phyloP scores from a whole-genome alignment of 805 yeast genomes.

The Saccharomycopsis fodiens region DNA sequence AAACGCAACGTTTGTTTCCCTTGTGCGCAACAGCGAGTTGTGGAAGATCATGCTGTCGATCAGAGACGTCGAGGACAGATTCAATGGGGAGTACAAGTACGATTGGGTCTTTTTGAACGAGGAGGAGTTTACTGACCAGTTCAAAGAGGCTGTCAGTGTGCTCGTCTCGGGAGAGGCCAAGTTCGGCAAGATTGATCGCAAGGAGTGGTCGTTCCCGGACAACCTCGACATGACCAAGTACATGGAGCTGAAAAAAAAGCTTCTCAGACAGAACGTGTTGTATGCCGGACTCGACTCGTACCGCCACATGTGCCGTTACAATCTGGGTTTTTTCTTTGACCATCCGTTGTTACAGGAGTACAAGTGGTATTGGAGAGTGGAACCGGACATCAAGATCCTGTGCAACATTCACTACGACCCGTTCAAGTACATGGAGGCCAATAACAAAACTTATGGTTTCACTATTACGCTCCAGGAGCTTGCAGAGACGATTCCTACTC shows the following conservation, averaged over 20 bases:
- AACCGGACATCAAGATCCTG: conserved; percentile 47
- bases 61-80: conserved; percentile 77
- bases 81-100: conserved; percentile 70
- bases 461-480: conserved; percentile 42
- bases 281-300: conserved; percentile 45
- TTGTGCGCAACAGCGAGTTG: conserved; percentile 71
- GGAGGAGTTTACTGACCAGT: conserved; percentile 34
- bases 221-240: conserved; percentile 32
- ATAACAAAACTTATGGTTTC: conserved; percentile 43
- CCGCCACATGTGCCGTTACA: conserved; percentile 65
- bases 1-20: conserved; percentile 72
- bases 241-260: conserved; percentile 22
- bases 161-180: conserved; percentile 34
- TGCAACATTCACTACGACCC: conserved; percentile 55
- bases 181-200: conserved; percentile 36
- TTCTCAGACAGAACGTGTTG: conserved; percentile 28
- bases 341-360: conserved; percentile 37
- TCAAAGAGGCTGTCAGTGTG: conserved; percentile 27
- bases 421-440: conserved; percentile 34
- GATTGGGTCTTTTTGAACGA: conserved; percentile 79
- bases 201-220: conserved; percentile 42
- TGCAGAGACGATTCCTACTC: conserved; percentile 41
- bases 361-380: conserved; percentile 55
- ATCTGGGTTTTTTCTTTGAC: conserved; percentile 52
- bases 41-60: conserved; percentile 56